Evolutionary conservation across 495 filamentous ascomycete species (phyloP), one percentile per base, ranked within the genome.

Genomic region (Penicillium lagena): DNA sequence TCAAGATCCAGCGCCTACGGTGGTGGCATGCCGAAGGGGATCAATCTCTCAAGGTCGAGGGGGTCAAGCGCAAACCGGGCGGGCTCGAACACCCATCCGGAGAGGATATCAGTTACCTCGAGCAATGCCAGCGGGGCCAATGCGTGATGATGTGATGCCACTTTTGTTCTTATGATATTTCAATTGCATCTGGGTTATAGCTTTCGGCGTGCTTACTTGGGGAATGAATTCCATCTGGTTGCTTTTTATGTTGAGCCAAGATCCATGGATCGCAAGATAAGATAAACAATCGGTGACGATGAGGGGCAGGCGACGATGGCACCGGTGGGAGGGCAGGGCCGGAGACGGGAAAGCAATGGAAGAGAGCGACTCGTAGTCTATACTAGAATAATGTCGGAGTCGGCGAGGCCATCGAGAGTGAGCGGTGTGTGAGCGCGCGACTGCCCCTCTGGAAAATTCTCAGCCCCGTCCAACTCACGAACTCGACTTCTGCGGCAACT

Each of bases 1-100:
- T 77, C n/a, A 68, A 78, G 55, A 54, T 85, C 13, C 93, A 94
- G 62, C 73, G 78, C 37, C 68, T 98, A 22, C 76, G 75, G 50
- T 98, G 93, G 93, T 95, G 87, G 88, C 89, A 97, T 65, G 81
- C 77, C 5, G 81, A 81, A 37, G 94, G 91, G 0, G 76, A 89
- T 46, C 91, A 97, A 65, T 77, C 71, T 17, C 74, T 97, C 50
- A 87, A 76, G 49, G 73, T 96, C 13, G 82, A 78, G 42, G 93
- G 93, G 0, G 68, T 90, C 11, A 79, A 83, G 59, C 74, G 76
- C 43, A 80, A 79, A 55, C 67, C 72, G 12, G 72, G 72, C 12
- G 73, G 71, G 12, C 29, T 52, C 40, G 37, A 43, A 2, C 51
- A 50, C 17, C 45, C 50, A 7, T 57, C 58, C 8, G 64, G 56